These are phyloP conservation scores for Apiotrichum sp. DNA, from an alignment of 1,284 basidiomycete genomes.

Conservation along the genomic window DNA sequence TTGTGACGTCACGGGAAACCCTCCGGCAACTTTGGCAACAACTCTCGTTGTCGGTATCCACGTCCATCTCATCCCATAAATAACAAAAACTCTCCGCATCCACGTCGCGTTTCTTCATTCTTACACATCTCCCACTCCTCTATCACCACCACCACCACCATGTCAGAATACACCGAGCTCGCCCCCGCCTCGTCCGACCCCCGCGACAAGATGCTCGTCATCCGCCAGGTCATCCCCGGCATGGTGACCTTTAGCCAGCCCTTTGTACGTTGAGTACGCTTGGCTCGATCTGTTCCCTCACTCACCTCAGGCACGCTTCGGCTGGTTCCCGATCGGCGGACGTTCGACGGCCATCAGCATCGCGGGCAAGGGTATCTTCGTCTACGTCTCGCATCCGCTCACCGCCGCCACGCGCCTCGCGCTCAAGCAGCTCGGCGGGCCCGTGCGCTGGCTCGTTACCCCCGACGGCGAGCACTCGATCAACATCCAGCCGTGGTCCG, in stretches of 20 bases:
- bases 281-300: neutral
- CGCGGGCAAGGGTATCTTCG: constrained; percentile 62
- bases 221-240: constrained; percentile 40
- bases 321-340: constrained; percentile 67
- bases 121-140: too few species aligned
- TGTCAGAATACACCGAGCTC: constrained; percentile 8
- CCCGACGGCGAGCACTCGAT: constrained; percentile 51
- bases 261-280: constrained; percentile 32
- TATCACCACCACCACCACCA: too few species aligned
- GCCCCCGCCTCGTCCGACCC: constrained; percentile 24
- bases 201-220: constrained; percentile 35
- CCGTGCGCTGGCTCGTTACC: constrained; percentile 59
- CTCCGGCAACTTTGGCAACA: too few species aligned
- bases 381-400: constrained; percentile 77
- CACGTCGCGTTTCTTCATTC: too few species aligned
- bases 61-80: too few species aligned
- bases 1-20: too few species aligned
- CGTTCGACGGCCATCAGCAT: constrained; percentile 77
- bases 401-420: constrained; percentile 65
- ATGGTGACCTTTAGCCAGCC: constrained; percentile 47
- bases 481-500: constrained; percentile 47
- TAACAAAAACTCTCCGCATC: too few species aligned
- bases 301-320: constrained; percentile 51
- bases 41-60: too few species aligned
- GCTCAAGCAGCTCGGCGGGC: constrained; percentile 62